A percentile compares a stretch with the other conserved stretches of the same genome.
phyloP scores from a whole-genome alignment of 2,329 filamentous ascomycete genomes.

The Pseudogymnoascus sp. region DNA sequence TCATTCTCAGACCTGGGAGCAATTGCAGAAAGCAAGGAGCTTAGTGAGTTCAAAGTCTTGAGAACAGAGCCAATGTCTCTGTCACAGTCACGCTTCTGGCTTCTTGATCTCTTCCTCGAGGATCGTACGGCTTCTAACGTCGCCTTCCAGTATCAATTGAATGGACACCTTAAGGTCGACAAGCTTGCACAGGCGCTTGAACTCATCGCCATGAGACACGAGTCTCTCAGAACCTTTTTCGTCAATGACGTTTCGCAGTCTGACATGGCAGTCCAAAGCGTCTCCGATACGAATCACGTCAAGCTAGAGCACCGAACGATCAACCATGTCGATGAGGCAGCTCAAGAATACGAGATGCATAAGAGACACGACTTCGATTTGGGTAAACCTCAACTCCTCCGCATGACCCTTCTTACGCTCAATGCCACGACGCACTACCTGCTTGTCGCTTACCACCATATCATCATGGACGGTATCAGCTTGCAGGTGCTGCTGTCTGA shows the following conservation, averaged over 20 bases:
- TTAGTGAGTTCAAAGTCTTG: conserved; percentile 11
- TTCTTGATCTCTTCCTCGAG: conserved; percentile 27
- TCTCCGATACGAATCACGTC: conserved; percentile 26
- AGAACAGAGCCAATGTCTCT: conserved; percentile 26
- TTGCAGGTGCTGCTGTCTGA: conserved; percentile 36
- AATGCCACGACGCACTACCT: conserved; percentile 31
- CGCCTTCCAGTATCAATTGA: conserved; percentile 26
- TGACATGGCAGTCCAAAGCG: conserved; percentile 12
- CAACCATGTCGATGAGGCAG: conserved; percentile 18
- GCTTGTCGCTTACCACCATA: conserved; percentile 40
- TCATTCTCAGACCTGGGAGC: conserved; percentile 11
- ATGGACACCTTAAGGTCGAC: conserved; percentile 27
- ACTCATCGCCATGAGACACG: conserved; percentile 18
- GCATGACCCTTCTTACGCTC: conserved; percentile 30
- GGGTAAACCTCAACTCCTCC: conserved; percentile 28
- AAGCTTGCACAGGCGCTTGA: conserved; percentile 30
- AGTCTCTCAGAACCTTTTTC: conserved; percentile 11
- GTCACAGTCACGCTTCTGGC: conserved; percentile 37
- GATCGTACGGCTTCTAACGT: conserved; percentile 36
- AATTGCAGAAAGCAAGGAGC: conserved; percentile 11
- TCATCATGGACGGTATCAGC: conserved; percentile 41
- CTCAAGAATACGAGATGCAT: conserved; percentile 22
- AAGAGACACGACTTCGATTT: conserved; percentile 32
- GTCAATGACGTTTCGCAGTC: conserved; percentile 10
- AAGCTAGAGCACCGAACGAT: conserved; percentile 12